Percentiles rank a stretch among this genome's conserved stretches.
Conservation (phyloP, 1,139 yeast species). For the Geotrichum fermentans region DNA sequence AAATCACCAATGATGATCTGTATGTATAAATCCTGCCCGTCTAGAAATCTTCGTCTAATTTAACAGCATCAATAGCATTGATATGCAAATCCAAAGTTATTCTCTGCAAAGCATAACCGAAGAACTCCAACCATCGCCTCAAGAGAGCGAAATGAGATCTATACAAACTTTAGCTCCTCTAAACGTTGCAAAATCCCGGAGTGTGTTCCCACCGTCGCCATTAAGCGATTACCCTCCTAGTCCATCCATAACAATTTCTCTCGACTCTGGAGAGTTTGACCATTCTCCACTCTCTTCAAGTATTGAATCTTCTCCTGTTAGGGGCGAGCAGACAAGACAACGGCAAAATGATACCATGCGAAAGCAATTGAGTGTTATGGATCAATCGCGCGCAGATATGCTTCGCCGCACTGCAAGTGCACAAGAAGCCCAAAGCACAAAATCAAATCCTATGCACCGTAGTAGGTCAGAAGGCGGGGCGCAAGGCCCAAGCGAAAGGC, state of each 20-base stretch:
- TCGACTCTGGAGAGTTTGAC: not conserved
- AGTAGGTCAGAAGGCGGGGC: not conserved
- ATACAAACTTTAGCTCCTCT: not conserved
- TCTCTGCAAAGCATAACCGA: not conserved
- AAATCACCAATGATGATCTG: too few species aligned
- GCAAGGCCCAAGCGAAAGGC: too few species aligned
- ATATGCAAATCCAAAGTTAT: not conserved
- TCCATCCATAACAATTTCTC: not conserved
- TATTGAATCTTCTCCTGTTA: constrained; percentile 2
- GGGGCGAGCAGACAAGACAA: not conserved
- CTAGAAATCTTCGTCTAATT: not conserved
- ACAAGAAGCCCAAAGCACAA: not conserved
- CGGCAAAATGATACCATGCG: not conserved
- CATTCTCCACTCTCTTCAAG: not conserved
- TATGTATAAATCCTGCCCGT: not conserved
- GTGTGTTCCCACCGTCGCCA: not conserved
- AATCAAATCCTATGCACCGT: not conserved
- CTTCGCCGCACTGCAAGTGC: not conserved
- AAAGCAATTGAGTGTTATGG: too few species aligned
- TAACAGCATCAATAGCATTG: not conserved
- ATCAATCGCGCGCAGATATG: not conserved
- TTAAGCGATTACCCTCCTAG: not conserved
- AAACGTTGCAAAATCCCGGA: not conserved
- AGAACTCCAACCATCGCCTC: not conserved
- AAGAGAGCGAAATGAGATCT: not conserved